phyloP scores from a whole-genome alignment of 345 rosid species.

The Citrus trifoliata region DNA sequence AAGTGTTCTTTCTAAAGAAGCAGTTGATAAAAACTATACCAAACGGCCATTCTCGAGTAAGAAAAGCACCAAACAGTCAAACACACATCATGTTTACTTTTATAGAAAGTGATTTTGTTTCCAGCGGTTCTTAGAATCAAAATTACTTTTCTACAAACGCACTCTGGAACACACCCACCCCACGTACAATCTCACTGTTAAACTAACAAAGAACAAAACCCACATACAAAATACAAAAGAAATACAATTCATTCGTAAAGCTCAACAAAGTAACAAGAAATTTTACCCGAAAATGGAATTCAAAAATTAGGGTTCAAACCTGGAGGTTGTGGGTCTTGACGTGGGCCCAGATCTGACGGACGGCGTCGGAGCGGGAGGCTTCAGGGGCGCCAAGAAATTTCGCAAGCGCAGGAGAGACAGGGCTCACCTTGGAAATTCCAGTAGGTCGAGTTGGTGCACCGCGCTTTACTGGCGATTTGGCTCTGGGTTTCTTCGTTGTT shows the following conservation, averaged over 20 bases:
- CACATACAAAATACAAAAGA: not conserved
- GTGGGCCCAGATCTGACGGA: slow-evolving; percentile 74
- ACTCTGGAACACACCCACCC: not conserved
- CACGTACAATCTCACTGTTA: not conserved
- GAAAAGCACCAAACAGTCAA: not conserved
- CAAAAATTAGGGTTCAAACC: slow-evolving; percentile 34
- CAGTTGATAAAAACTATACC: not conserved
- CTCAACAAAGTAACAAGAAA: not conserved
- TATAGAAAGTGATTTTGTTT: not conserved
- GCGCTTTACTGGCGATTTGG: slow-evolving; percentile 5
- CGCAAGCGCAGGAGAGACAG: slow-evolving; percentile 69
- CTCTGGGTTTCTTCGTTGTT: not conserved
- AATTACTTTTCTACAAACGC: not conserved
- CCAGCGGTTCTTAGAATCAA: not conserved
- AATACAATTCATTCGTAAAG: not conserved
- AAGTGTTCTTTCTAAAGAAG: not conserved
- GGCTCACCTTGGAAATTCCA: slow-evolving; percentile 49
- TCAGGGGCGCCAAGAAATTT: slow-evolving; percentile 58
- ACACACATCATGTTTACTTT: not conserved
- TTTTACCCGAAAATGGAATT: not conserved
- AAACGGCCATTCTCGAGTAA: not conserved
- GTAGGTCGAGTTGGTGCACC: slow-evolving; percentile 8
- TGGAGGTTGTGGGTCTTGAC: slow-evolving; percentile 75
- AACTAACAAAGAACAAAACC: not conserved
- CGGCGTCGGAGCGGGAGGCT: slow-evolving; percentile 61